Base-by-base conservation (phyloP, 768 basidiomycete species). In the Termitomyces sp. region DNA sequence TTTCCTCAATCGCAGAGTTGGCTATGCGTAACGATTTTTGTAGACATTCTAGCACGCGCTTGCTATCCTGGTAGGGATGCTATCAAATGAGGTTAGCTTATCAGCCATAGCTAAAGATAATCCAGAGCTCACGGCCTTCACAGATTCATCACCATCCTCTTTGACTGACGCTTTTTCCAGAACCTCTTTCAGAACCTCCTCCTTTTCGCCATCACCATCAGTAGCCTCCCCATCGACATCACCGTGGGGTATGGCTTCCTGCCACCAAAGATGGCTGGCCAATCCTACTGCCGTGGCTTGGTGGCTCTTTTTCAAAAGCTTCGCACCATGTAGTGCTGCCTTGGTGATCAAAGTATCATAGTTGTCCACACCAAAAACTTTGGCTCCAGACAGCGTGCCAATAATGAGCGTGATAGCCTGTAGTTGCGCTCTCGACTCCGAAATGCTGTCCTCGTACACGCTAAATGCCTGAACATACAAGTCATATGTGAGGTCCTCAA, bases 221-320 rank as follows among this genome's bases (percentile, higher is more conserved):
- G 71, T 67, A 18, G 66, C 69, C 56, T 78, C 79, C 14, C 80
- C 84, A 26, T 72, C 69, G 0, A 72, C 69, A 49, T 68, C 67
- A 46, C 60, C 44, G 56, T 74, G 63, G 23, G 74, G 63, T 1
- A 79, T 72, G 28, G 84, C 78, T 62, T 89, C 89, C 70, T 98
- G 97, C 95, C 95, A 99, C 96, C 96, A 99, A 65, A 99, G 75
- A 74, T 99, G 97, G 70, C 95, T 97, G 8, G 97, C 97, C 33
- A 94, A 79, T 51, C 91, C 87, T 23, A 98, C 97, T 5, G 96
- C 97, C 9, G 88, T 92, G 13, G 95, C 90, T 73, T 98, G 97
- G 72, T 98, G 96, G 13, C 93, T 93, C 81, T 99, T 98, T 82
- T 99, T 99, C 72, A 99, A 72, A 63, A 98, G 74, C 74, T 96